Evolutionary conservation across 1,139 yeast genomes (phyloP), one percentile per base, ranked within the genome.

Genomic region (Ogataea hybrid): DNA sequence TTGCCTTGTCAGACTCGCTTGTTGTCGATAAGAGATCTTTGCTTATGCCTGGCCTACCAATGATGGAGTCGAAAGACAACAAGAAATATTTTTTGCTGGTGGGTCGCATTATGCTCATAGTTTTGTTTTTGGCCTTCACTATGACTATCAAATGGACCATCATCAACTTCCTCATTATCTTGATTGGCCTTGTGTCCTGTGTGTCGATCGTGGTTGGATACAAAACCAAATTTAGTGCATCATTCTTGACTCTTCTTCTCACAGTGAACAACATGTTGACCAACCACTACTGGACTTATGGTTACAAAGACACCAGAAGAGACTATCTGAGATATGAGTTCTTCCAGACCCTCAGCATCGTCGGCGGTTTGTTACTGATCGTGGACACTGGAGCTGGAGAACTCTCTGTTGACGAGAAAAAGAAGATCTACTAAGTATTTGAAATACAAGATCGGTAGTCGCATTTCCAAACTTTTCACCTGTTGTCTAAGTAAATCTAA

Each of bases 381-480:
- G 96, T 88, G 52, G 88, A 86, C 67, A 88, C 96, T 7, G 98
- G 98, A 52, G 97, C 98, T 32, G 98, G 98, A 39, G 94, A 87
- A 57, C 73, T 90, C 53, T 86, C 96, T 28, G 71, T 92, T 49
- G 98, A 92, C 63, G 97, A 89, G 67, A 92, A 92, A 84, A 90
- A 92, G 73, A 92, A 92, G 72, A 84, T 87, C 50, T 90, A 86
- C 62, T 90, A 65, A 65, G 10, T 23, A 25, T 18, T 29, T 30
- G 14, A 32, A n/a, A 27, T 34, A 27, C 41, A 31, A 21, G 33
- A 12, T 28, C 15, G 22, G 16, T 27, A 29, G 30, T 34, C 22
- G 40, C 35, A 31, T 37, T 31, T 20, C 14, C 20, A 20, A 8
- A 11, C 8, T 17, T 17, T 18, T 10, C n/a, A 3, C 10, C 16